Evolutionary conservation across 768 basidiomycete genomes (phyloP).

Genomic region (Naganishia friedmannii): DNA sequence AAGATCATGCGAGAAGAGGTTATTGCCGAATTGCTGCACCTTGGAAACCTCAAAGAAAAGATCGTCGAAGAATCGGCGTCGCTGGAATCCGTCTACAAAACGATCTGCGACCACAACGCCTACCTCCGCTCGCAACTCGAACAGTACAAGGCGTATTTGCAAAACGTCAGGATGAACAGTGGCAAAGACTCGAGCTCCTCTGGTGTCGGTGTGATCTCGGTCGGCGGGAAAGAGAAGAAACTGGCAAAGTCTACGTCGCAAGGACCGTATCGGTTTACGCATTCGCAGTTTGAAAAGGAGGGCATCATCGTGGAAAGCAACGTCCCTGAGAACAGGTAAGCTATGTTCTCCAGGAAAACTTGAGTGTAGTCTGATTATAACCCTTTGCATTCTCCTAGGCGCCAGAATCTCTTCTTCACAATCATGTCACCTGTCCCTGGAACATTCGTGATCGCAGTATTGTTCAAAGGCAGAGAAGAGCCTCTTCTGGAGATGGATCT

Average conservation of each 20-base stretch:
- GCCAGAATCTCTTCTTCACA: constrained; percentile 98
- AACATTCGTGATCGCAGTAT: constrained; percentile 96
- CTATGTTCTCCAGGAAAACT: constrained; percentile 20
- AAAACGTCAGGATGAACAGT: constrained; percentile 89
- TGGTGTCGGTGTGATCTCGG: constrained; percentile 89
- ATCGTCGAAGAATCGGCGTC: constrained; percentile 86
- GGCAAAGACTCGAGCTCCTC: constrained; percentile 71
- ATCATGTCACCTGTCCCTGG: constrained; percentile 96
- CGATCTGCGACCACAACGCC: constrained; percentile 98
- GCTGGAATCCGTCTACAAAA: constrained; percentile 97
- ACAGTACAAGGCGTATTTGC: constrained; percentile 98
- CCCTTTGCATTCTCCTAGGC: constrained; percentile 57
- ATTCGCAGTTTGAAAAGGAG: constrained; percentile 97
- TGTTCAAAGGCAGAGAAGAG: constrained; percentile 98
- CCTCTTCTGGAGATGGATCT: constrained; percentile 99
- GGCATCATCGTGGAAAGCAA: constrained; percentile 99
- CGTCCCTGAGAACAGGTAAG: constrained; percentile 93
- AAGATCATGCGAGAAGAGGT: constrained; percentile 98
- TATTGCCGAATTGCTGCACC: constrained; percentile 85
- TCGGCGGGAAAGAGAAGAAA: constrained; percentile 97
- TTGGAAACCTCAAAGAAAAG: constrained; percentile 95
- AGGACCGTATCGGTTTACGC: constrained; percentile 95
- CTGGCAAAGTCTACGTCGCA: constrained; percentile 75
- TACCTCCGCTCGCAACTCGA: constrained; percentile 93
- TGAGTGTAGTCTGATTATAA: neutral